Percentiles rank a stretch among this genome's conserved stretches.
Conservation (phyloP, 2,329 filamentous ascomycete species). For the Mycogone perniciosa region DNA sequence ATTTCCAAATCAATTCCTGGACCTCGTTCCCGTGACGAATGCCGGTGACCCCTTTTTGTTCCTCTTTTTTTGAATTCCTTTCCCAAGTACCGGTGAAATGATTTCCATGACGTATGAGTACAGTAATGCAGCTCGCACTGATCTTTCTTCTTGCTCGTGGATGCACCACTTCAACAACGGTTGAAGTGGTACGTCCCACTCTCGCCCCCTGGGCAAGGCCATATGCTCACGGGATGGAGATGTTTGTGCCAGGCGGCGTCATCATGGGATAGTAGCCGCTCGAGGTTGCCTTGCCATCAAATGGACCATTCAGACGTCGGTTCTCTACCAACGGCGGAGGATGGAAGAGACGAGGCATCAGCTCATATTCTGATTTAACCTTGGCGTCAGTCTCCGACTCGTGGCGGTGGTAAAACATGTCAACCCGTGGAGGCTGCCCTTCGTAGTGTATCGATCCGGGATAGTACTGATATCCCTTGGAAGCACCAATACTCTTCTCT, state of each 20-base stretch:
- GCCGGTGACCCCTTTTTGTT: background rate
- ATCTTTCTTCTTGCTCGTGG: background rate
- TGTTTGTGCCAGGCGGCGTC: conserved; percentile 41
- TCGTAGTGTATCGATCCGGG: conserved; percentile 47
- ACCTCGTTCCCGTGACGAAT: background rate
- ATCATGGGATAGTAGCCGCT: conserved; percentile 44
- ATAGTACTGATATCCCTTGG: conserved; percentile 51
- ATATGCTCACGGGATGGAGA: conserved; percentile 28
- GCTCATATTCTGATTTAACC: conserved; percentile 45
- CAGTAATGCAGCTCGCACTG: background rate
- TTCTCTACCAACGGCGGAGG: conserved; percentile 33
- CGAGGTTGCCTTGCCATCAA: conserved; percentile 47
- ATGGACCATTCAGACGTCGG: conserved; percentile 38
- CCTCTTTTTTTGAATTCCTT: background rate
- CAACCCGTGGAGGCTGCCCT: conserved; percentile 39
- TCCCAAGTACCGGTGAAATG: background rate
- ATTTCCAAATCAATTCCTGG: conserved; percentile 5
- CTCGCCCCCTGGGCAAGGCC: background rate
- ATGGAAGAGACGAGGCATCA: conserved; percentile 43
- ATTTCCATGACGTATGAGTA: background rate
- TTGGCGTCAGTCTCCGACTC: conserved; percentile 33
- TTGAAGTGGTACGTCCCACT: background rate
- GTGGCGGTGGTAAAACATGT: conserved; percentile 41
- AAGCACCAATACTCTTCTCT: conserved; percentile 41
- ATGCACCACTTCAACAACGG: background rate